phyloP scores from a whole-genome alignment of 495 filamentous ascomycete species.

The Xylaria grammica region DNA sequence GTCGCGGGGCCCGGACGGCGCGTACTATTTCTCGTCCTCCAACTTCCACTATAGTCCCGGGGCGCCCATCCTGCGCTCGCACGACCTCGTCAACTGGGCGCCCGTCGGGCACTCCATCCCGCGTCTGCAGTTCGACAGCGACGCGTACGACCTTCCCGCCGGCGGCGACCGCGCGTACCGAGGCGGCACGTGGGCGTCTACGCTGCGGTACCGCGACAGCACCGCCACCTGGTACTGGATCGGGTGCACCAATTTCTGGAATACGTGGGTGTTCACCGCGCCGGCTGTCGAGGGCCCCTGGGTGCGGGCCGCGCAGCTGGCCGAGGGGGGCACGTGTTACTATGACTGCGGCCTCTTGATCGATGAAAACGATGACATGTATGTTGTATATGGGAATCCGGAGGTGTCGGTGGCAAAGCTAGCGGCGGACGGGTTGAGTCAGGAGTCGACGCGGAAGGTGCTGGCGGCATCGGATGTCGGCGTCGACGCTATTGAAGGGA shows the following conservation, averaged over 20 bases:
- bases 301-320: slow-evolving; percentile 20
- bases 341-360: slow-evolving; percentile 65
- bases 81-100: slow-evolving; percentile 64
- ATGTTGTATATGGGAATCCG: slow-evolving; percentile 60
- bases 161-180: slow-evolving; percentile 47
- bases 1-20: slow-evolving; percentile 31
- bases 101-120: slow-evolving; percentile 60
- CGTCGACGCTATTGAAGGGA: slow-evolving; percentile 56
- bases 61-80: slow-evolving; percentile 61
- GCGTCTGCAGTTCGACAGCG: slow-evolving; percentile 49
- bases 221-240: slow-evolving; percentile 61
- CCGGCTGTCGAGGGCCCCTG: slow-evolving; percentile 30
- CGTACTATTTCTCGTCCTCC: slow-evolving; percentile 60
- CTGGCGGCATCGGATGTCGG: slow-evolving; percentile 40
- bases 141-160: slow-evolving; percentile 53
- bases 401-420: slow-evolving; percentile 58
- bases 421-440: slow-evolving; percentile 47
- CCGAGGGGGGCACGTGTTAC: slow-evolving; percentile 49
- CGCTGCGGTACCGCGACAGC: slow-evolving; percentile 54
- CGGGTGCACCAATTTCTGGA: slow-evolving; percentile 54
- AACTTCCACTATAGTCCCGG: slow-evolving; percentile 64
- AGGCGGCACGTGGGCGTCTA: slow-evolving; percentile 61
- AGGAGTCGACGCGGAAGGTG: slow-evolving; percentile 50
- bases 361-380: slow-evolving; percentile 63
- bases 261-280: slow-evolving; percentile 58